phyloP scores from a whole-genome alignment of 768 basidiomycete species.

The Gloeopeniophorella convolvens region DNA sequence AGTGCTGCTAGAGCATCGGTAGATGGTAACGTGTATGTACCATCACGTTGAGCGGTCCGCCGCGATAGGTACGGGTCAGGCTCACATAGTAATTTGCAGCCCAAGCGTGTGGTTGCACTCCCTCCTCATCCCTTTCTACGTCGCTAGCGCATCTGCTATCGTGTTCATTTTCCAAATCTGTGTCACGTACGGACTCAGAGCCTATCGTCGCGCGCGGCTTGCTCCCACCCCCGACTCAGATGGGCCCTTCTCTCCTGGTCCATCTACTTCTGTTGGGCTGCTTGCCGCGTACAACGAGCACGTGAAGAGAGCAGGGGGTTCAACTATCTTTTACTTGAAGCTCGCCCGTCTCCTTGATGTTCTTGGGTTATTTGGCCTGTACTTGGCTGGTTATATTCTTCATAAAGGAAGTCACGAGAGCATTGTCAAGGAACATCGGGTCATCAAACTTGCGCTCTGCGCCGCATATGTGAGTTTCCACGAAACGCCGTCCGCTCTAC shows the following conservation, averaged over 20 bases:
- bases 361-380: constrained; percentile 42
- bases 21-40: too few relatives aligned
- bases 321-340: constrained; percentile 45
- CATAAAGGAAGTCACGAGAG: constrained; percentile 26
- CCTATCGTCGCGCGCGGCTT: neutral
- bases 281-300: constrained; percentile 14
- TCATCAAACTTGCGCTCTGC: constrained; percentile 23
- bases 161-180: constrained; percentile 1
- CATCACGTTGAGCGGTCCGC: too few relatives aligned
- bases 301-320: constrained; percentile 34
- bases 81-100: too few relatives aligned
- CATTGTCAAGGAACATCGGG: constrained; percentile 24
- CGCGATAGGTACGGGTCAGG: too few relatives aligned
- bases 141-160: constrained; percentile 2
- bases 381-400: constrained; percentile 36
- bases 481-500: too few relatives aligned
- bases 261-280: too few relatives aligned
- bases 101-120: constrained; percentile 13
- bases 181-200: neutral
- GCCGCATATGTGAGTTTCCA: constrained; percentile 16
- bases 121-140: constrained; percentile 14
- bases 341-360: constrained; percentile 40
- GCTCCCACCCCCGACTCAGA: neutral
- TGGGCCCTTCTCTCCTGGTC: too few relatives aligned
- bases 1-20: too few relatives aligned